phyloP scores from a whole-genome alignment of 2,329 filamentous ascomycete species.

The Arachnopeziza araneosa region DNA sequence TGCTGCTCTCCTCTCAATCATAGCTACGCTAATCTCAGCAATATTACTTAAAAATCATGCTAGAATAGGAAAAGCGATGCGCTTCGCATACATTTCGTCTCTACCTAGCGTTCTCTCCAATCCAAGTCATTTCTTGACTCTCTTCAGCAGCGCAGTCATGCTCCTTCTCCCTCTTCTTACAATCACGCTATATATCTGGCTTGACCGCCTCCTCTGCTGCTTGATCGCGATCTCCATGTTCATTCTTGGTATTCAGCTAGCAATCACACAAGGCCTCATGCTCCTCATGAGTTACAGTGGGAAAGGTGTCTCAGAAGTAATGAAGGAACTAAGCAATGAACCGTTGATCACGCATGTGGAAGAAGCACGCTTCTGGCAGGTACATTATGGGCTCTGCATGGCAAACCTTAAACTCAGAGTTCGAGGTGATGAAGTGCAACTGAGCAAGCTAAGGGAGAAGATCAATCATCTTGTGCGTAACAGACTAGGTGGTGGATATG shows the following conservation, averaged over 20 bases:
- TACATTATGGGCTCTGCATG: conserved; percentile 95
- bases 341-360: conserved; percentile 71
- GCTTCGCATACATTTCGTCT: conserved; percentile 73
- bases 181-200: conserved; percentile 72
- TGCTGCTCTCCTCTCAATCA: conserved; percentile 74
- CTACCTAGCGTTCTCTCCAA: conserved; percentile 87
- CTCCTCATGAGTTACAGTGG: conserved; percentile 80
- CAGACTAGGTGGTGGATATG: conserved; percentile 81
- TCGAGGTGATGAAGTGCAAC: conserved; percentile 62
- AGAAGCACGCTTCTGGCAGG: conserved; percentile 96
- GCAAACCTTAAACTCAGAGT: conserved; percentile 83
- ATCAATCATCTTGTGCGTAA: conserved; percentile 77
- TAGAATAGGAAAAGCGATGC: conserved; percentile 86
- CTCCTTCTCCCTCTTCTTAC: conserved; percentile 77
- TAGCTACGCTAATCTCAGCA: conserved; percentile 78
- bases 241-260: conserved; percentile 73
- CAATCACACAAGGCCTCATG: conserved; percentile 85
- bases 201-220: conserved; percentile 77
- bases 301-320: conserved; percentile 48
- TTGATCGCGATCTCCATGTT: conserved; percentile 87
- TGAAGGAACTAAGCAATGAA: conserved; percentile 80
- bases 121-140: conserved; percentile 88
- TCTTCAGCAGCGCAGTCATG: conserved; percentile 77
- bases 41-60: conserved; percentile 86
- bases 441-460: conserved; percentile 68